Base-by-base conservation (phyloP, 2,329 filamentous ascomycete species). In the Paraphaeosphaeria minitans region DNA sequence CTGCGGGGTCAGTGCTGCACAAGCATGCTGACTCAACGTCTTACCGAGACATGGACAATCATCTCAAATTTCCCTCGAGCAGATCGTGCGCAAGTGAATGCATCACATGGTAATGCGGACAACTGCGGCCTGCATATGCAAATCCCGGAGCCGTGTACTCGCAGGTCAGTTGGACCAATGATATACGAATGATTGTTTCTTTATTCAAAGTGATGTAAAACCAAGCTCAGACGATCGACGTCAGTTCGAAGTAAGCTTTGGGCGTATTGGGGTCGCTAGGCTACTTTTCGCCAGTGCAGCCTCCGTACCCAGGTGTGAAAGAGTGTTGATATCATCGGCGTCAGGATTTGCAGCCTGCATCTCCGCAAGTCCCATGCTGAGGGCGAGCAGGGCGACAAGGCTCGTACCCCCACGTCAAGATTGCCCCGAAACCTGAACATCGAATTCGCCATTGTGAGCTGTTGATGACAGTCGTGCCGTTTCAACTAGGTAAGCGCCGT, bases 181-280 rank as follows among this genome's bases (percentile, higher is more conserved):
- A 50, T 14, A 43, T n/a, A 13, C 6, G 16, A 27, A 29, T 37
- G 9, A n/a, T n/a, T 14, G 14, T 14, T 24, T 33, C 13, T 48
- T 56, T 42, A 14, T 48, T 39, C 12, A 37, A 19, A 39, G 35
- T 56, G 46, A 56, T 56, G 46, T 50, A 24, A 42, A 50, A 56
- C 35, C 54, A 56, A 56, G 54, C 54, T 56, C 54, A 45, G 4
- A 19, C 24, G 53, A 55, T 55, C 53, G 33, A 48, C 45, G 22
- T 42, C 43, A 42, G 33, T 31, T 14, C 4, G 31, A 35, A 51
- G 21, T 33, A 48, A 49, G 37, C 37, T 43, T 48, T 50, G 37
- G 54, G 46, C 19, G 29, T 13, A 41, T 39, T 9, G 16, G 43
- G 43, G 42, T 41, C 43, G 21, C 53, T 48, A 55, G 19, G 37